Evolutionary conservation across 1,284 basidiomycete genomes (phyloP), one percentile per base, ranked within the genome.

Genomic region (Xerocomus nothofagi): DNA sequence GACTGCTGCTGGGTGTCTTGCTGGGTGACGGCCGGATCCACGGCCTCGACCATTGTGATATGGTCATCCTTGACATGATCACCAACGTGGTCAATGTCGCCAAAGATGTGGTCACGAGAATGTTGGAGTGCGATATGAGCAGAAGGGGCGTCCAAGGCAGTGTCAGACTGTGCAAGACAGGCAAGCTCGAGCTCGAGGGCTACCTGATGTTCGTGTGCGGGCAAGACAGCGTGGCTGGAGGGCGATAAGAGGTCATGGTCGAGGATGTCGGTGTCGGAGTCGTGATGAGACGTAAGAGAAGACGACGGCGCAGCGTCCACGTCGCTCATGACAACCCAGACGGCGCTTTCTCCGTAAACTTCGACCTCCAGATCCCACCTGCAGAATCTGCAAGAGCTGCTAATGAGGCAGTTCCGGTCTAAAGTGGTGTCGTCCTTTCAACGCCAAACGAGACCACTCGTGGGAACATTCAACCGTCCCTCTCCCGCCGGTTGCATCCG

Each of bases 1-100:
- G 56, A 65, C 54, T 70, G 67, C 27, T 66, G 70, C 41, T 71
- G 69, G 15, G 61, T 46, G 41, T 72, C 71, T 54, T 70, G 71
- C 36, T 63, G 67, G 33, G 59, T 68, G 47, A 63, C 66, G 26
- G 63, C 55, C 21, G 70, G 65, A 50, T 72, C 69, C 29, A 68
- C 66, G 41, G 68, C 58, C 65, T 70, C 68, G 55, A 71, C 62
- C 55, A 70, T 57, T 47, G 59, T 55, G 53, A 70, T 63, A 49
- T 62, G 61, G 58, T 69, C 61, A 39, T 67, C 60, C 51, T 71
- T 71, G 57, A 48, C 49, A 39, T 57, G 62, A 59, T 61, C 66
- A 55, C 51, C 53, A 68, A 71, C 67, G 55, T 71, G 69, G 51
- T 58, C 66, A 44, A 71, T 66, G 68, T 68, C 68, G 51, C 45